Percentiles rank a stretch among this genome's conserved stretches.
These are phyloP conservation scores for Emmonsia crescens DNA, from an alignment of 2,329 filamentous ascomycete genomes.

Conservation along the genomic window DNA sequence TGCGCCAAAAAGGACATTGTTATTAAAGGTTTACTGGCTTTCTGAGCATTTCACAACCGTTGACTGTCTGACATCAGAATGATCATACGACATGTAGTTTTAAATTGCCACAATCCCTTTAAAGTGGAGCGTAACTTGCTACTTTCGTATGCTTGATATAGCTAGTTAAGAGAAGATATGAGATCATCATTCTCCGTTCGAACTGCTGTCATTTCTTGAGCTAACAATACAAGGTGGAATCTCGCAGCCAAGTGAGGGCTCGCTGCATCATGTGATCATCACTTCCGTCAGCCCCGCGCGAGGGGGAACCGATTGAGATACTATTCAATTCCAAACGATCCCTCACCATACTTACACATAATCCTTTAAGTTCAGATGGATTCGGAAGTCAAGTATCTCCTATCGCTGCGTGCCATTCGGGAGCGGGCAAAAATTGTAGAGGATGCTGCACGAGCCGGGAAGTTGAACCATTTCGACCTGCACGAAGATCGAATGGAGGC, in stretches of 20 bases:
- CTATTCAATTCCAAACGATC: not conserved
- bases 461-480: conserved; percentile 36
- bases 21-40: not conserved
- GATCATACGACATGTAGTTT: not conserved
- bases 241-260: too few relatives aligned
- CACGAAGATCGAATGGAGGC: conserved; percentile 28
- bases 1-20: too few relatives aligned
- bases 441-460: conserved; percentile 28
- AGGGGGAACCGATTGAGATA: not conserved
- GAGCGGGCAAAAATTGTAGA: conserved; percentile 26
- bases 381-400: conserved; percentile 24
- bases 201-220: too few relatives aligned
- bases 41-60: not conserved
- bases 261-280: not conserved
- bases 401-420: conserved; percentile 28
- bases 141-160: not conserved
- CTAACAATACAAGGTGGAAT: too few relatives aligned
- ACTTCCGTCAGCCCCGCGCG: not conserved
- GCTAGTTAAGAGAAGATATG: too few relatives aligned
- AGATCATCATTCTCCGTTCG: not conserved
- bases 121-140: not conserved
- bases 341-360: not conserved
- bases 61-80: not conserved
- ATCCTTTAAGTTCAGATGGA: not conserved
- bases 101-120: not conserved